These are phyloP conservation scores for Boletus rubescentipes DNA, from an alignment of 768 basidiomycete genomes.

Conservation along the genomic window DNA sequence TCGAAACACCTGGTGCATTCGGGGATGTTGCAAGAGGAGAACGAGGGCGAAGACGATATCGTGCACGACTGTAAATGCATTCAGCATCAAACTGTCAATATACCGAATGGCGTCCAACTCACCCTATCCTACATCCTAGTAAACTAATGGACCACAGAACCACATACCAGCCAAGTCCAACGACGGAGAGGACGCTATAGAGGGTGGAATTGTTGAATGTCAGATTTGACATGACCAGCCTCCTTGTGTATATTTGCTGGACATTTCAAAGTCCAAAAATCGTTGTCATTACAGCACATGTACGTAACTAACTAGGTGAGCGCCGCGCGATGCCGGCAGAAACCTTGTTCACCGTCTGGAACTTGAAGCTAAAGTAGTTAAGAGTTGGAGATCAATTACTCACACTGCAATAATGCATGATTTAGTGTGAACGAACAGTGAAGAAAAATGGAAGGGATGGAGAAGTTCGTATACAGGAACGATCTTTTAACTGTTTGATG, in stretches of 20 bases:
- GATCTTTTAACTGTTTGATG: too few relatives aligned
- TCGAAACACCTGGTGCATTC: constrained; percentile 82
- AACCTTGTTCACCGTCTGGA: too few relatives aligned
- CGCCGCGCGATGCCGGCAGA: too few relatives aligned
- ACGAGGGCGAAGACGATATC: constrained; percentile 68
- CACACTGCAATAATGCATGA: too few relatives aligned
- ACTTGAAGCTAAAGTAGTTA: too few relatives aligned
- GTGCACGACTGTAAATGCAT: constrained; percentile 54
- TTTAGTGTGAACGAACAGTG: too few relatives aligned
- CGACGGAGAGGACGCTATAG: constrained; percentile 28
- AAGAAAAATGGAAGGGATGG: too few relatives aligned
- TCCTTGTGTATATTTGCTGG: background rate
- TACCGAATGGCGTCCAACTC: constrained; percentile 30
- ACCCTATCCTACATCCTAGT: constrained; percentile 72
- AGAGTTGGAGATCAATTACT: too few relatives aligned
- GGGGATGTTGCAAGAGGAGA: constrained; percentile 57
- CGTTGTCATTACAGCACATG: background rate
- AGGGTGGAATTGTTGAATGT: constrained; percentile 6
- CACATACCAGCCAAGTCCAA: constrained; percentile 59
- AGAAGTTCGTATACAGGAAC: too few relatives aligned
- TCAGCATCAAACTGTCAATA: constrained; percentile 1
- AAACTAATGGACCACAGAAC: constrained; percentile 64
- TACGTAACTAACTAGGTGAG: constrained; percentile 24
- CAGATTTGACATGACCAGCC: constrained; percentile 14
- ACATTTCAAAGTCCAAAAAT: background rate